phyloP scores from a whole-genome alignment of 2,329 filamentous ascomycete genomes.

The Canariomyces notabilis region DNA sequence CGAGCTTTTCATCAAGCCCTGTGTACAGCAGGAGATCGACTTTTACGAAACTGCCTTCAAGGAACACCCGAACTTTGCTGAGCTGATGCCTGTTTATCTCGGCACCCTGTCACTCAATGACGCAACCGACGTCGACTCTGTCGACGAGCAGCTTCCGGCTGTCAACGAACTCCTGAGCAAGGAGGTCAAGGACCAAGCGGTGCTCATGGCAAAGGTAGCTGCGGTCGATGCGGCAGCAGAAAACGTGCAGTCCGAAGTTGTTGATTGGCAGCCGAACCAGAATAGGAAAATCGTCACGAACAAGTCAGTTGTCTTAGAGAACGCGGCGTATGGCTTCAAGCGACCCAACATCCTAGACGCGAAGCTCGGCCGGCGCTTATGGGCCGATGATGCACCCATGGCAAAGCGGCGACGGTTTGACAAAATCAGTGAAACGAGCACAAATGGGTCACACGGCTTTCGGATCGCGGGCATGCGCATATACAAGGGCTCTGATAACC shows the following conservation, averaged over 20 bases:
- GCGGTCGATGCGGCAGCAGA: conserved; percentile 15
- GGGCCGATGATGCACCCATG: conserved; percentile 66
- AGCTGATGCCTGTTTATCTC: conserved; percentile 79
- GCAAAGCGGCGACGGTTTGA: conserved; percentile 58
- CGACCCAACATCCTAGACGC: conserved; percentile 88
- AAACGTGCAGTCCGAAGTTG: conserved; percentile 22
- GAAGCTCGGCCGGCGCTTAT: conserved; percentile 81
- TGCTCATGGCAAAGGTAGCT: conserved; percentile 21
- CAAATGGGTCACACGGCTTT: conserved; percentile 56
- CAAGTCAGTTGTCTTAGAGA: conserved; percentile 77
- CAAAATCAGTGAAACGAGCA: conserved; percentile 54
- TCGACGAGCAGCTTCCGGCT: conserved; percentile 46
- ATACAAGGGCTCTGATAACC: conserved; percentile 52
- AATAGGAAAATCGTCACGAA: conserved; percentile 66
- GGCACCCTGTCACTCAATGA: conserved; percentile 70
- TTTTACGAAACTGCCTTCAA: conserved; percentile 76
- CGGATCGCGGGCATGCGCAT: conserved; percentile 62
- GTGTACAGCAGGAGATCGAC: conserved; percentile 74
- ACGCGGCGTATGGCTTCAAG: conserved; percentile 73
- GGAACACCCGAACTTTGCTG: conserved; percentile 66
- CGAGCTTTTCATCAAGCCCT: conserved; percentile 89
- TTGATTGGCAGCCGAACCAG: conserved; percentile 45
- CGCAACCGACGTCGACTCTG: conserved; percentile 40
- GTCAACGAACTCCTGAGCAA: conserved; percentile 41
- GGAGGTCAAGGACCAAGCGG: conserved; percentile 36